Conservation (phyloP, 805 yeast genomes). For the Yamadazyma sp. region DNA sequence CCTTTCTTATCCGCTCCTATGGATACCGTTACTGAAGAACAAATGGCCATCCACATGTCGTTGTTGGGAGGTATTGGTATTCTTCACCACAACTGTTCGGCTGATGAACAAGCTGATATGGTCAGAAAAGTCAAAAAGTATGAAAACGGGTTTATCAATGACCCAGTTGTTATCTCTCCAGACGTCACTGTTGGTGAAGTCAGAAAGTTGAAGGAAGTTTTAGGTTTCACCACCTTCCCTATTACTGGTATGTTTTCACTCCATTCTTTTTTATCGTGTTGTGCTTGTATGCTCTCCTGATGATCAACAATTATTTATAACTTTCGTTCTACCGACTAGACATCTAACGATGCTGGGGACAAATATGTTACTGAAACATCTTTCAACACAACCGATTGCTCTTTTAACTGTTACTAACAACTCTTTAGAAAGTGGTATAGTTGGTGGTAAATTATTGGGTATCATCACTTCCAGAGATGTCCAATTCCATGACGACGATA, state of each 20-base stretch:
- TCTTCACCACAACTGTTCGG: slow-evolving; percentile 93
- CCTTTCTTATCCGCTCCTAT: slow-evolving; percentile 98
- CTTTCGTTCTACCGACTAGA: slow-evolving; percentile 99
- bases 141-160: slow-evolving; percentile 96
- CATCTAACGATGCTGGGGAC: slow-evolving; percentile 98
- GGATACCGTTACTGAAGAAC: slow-evolving; percentile 98
- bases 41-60: slow-evolving; percentile 99
- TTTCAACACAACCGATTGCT: neutral
- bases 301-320: slow-evolving; percentile 46
- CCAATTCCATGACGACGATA: slow-evolving; percentile 83
- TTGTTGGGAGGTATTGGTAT: slow-evolving; percentile 98
- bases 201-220: slow-evolving; percentile 61
- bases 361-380: slow-evolving; percentile 25
- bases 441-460: slow-evolving; percentile 90
- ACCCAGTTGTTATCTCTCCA: slow-evolving; percentile 82
- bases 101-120: slow-evolving; percentile 98
- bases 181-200: slow-evolving; percentile 76
- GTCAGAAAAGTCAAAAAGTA: slow-evolving; percentile 93
- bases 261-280: slow-evolving; percentile 11
- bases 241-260: slow-evolving; percentile 89
- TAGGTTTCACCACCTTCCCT: slow-evolving; percentile 97
- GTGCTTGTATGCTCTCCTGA: slow-evolving; percentile 16
- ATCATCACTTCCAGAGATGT: slow-evolving; percentile 96
- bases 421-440: slow-evolving; percentile 72
- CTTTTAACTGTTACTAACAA: slow-evolving; percentile 26